Evolutionary conservation across 1,284 basidiomycete species (phyloP), one percentile per base, ranked within the genome.

Genomic region (Pyrrhoderma noxium): DNA sequence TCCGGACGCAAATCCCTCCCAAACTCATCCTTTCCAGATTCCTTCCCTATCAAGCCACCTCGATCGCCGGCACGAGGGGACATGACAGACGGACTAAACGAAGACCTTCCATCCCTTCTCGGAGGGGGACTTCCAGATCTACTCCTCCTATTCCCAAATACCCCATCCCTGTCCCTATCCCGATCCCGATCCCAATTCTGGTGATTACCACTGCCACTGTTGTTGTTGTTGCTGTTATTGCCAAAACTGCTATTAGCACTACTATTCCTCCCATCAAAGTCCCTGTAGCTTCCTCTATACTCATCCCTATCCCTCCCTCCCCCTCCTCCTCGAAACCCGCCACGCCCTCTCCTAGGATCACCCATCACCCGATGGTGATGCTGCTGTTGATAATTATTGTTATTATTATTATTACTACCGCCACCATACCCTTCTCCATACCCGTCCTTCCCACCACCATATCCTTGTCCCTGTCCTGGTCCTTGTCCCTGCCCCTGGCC

Each of bases 11-110:
- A 74, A 64, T 89, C 86, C 60, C 87, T 77, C 58, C 87, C 86
- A 65, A 89, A 89, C 65, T 89, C 86, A 72, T 89, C 85, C 65
- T 79, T 85, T 54, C 70, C 77, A 27, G 66, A 55, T 55, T 67
- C 64, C 58, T 11, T 11, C 11, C 27, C 27, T 5, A 31, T 5
- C 7, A 5, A 5, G 11, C 5, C 27, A 11, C 27, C 11, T 31
- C 27, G 27, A 31, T 11, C 27, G 5, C 7, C 5, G 27, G 27
- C 11, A 5, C 7, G 5, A 5, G 27, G 7, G 11, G 27, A 5
- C 27, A 31, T 31, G 27, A 11, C 5, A 31, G 27, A 31, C 54
- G 81, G 81, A 62, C 80, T 85, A 62, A 77, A 72, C 27, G 74
- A 71, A 3, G 39, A 19, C 59, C 72, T 74, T 58, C 70, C 61